phyloP scores from a whole-genome alignment of 495 filamentous ascomycete species.

The Penicillium canariense region DNA sequence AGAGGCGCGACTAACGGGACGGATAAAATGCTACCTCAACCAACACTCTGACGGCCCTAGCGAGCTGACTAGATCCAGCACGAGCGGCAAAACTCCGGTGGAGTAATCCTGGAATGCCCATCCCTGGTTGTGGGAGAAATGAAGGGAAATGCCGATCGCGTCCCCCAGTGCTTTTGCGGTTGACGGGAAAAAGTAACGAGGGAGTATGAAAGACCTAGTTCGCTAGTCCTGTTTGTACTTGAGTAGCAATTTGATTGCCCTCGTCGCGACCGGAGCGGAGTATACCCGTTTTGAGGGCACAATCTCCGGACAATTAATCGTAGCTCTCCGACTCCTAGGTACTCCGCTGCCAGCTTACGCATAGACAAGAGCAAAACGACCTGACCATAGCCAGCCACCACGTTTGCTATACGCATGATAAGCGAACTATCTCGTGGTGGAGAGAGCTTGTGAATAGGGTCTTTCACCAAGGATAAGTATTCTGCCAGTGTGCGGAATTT shows the following conservation, averaged over 20 bases:
- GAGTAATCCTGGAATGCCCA: conserved; percentile 1
- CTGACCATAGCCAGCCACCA: not conserved
- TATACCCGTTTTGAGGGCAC: conserved; percentile 3
- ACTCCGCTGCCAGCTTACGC: not conserved
- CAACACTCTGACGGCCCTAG: not conserved
- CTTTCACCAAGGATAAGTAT: too few species aligned
- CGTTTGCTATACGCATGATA: not conserved
- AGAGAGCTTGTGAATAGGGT: not conserved
- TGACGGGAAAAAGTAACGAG: not conserved
- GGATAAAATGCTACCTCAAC: conserved; percentile 9
- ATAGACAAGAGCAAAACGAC: not conserved
- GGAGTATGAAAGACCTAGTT: not conserved
- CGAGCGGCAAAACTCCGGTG: conserved; percentile 23
- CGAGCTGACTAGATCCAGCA: not conserved
- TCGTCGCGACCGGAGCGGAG: not conserved
- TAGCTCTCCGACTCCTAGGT: not conserved
- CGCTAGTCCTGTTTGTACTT: not conserved
- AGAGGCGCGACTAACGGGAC: conserved; percentile 2
- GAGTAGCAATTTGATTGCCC: not conserved
- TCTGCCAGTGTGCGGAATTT: not conserved
- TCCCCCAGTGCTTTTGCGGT: not conserved
- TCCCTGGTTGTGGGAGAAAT: not conserved
- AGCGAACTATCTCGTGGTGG: not conserved
- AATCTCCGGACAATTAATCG: not conserved
- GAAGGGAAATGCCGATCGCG: conserved; percentile 2